These are phyloP conservation scores for Melanomma pulvis-pyrius DNA, from an alignment of 495 filamentous ascomycete species.

Conservation along the genomic window DNA sequence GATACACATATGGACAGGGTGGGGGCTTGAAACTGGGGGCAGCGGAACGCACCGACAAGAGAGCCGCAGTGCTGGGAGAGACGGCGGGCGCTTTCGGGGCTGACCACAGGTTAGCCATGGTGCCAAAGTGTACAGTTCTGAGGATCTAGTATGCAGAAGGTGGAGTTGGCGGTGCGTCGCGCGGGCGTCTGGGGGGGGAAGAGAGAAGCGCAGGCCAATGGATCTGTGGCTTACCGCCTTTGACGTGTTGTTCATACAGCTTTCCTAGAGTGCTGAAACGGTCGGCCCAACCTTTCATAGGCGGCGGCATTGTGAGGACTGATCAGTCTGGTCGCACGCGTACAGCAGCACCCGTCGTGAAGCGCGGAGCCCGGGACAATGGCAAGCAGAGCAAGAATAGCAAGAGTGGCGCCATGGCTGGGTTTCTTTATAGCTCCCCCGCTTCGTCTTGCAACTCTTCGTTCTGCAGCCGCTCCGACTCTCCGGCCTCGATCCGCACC, in stretches of 20 bases:
- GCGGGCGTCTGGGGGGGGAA: conserved; percentile 28
- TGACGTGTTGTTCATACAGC: conserved; percentile 37
- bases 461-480: not conserved
- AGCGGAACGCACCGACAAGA: conserved; percentile 55
- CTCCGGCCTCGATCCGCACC: conserved; percentile 4
- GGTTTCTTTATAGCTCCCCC: conserved; percentile 6
- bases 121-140: conserved; percentile 5
- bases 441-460: not conserved
- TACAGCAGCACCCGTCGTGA: conserved; percentile 7
- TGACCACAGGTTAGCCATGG: conserved; percentile 31
- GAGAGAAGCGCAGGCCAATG: conserved; percentile 25
- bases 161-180: conserved; percentile 20
- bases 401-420: not conserved
- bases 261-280: conserved; percentile 41
- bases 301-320: conserved; percentile 48
- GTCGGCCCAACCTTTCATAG: conserved; percentile 43
- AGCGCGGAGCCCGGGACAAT: not conserved
- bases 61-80: conserved; percentile 51
- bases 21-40: conserved; percentile 27
- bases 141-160: conserved; percentile 23
- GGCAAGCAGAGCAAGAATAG: not conserved
- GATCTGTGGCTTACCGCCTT: conserved; percentile 44
- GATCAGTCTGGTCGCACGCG: not conserved
- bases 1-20: conserved; percentile 20
- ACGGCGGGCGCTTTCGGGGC: conserved; percentile 51